phyloP scores from a whole-genome alignment of 768 basidiomycete species.

The Paxillus ammoniavirescens region DNA sequence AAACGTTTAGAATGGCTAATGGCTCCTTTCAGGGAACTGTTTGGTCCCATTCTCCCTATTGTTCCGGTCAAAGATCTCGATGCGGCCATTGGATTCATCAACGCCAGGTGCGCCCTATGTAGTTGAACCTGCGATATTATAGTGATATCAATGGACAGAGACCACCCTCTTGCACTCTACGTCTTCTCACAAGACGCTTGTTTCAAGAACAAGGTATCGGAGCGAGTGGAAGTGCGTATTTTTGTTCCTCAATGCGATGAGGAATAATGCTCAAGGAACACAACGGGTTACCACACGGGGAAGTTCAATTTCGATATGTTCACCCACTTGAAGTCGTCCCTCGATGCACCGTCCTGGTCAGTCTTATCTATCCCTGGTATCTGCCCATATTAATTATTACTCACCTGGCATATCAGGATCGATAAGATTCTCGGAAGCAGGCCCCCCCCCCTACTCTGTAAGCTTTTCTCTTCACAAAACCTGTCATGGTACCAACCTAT shows the following conservation, averaged over 20 bases:
- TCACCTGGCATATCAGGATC: slow-evolving; percentile 11
- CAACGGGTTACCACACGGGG: slow-evolving; percentile 69
- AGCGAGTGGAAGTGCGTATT: slow-evolving; percentile 61
- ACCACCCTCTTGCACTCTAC: slow-evolving; percentile 75
- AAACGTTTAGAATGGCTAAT: background rate
- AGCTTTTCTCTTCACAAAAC: background rate
- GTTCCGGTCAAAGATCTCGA: slow-evolving; percentile 69
- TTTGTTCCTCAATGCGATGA: background rate
- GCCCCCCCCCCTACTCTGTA: slow-evolving; percentile 30
- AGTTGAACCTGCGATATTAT: background rate
- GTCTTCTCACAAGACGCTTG: slow-evolving; percentile 63
- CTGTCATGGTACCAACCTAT: background rate
- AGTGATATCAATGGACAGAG: slow-evolving; percentile 36
- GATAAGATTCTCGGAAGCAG: slow-evolving; percentile 26
- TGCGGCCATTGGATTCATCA: slow-evolving; percentile 69
- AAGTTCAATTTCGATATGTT: slow-evolving; percentile 77
- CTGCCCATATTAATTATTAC: slow-evolving; percentile 7
- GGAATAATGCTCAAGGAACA: background rate
- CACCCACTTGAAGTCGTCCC: slow-evolving; percentile 68
- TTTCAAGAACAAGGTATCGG: slow-evolving; percentile 70
- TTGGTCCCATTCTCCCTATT: slow-evolving; percentile 79
- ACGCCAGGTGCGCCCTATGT: slow-evolving; percentile 43
- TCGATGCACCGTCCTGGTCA: slow-evolving; percentile 40
- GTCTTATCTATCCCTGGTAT: background rate
- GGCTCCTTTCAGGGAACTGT: slow-evolving; percentile 64